phyloP scores from a whole-genome alignment of 768 basidiomycete genomes.

The Rhizopogon salebrosus region DNA sequence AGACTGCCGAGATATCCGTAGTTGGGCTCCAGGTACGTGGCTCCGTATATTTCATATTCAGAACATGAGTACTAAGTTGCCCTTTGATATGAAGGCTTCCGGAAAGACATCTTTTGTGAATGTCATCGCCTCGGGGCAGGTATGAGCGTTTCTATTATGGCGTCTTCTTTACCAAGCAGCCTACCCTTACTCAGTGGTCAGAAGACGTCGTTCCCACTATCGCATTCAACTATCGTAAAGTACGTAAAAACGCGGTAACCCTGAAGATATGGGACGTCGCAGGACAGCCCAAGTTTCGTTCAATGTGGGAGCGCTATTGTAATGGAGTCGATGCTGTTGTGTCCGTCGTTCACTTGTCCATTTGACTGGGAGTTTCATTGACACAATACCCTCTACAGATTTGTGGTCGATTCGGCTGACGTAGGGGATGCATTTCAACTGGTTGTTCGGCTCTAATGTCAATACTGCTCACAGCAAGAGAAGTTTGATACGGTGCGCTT shows the following conservation, averaged over 20 bases:
- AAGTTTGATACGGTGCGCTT: constrained; percentile 81
- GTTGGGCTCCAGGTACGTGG: constrained; percentile 75
- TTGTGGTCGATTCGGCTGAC: constrained; percentile 89
- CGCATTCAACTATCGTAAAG: constrained; percentile 86
- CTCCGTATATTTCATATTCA: neutral
- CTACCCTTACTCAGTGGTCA: constrained; percentile 60
- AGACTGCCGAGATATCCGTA: constrained; percentile 84
- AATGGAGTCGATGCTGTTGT: constrained; percentile 89
- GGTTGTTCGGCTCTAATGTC: constrained; percentile 1
- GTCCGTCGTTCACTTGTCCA: constrained; percentile 37
- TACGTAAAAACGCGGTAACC: constrained; percentile 84
- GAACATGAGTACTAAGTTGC: too few species aligned
- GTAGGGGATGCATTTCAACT: constrained; percentile 39
- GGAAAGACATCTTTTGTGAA: constrained; percentile 96
- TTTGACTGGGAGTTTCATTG: neutral
- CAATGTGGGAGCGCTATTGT: constrained; percentile 95
- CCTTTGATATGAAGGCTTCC: constrained; percentile 54
- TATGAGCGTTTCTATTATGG: constrained; percentile 20
- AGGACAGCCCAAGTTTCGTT: constrained; percentile 89
- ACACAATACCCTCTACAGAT: constrained; percentile 40
- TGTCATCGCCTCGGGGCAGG: constrained; percentile 83
- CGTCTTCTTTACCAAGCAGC: neutral
- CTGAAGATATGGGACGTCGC: constrained; percentile 96
- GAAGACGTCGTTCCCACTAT: constrained; percentile 97
- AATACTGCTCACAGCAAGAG: constrained; percentile 46